These are phyloP conservation scores for Colletotrichum lindemuthianum DNA, from an alignment of 2,329 filamentous ascomycete species.

Conservation along the genomic window DNA sequence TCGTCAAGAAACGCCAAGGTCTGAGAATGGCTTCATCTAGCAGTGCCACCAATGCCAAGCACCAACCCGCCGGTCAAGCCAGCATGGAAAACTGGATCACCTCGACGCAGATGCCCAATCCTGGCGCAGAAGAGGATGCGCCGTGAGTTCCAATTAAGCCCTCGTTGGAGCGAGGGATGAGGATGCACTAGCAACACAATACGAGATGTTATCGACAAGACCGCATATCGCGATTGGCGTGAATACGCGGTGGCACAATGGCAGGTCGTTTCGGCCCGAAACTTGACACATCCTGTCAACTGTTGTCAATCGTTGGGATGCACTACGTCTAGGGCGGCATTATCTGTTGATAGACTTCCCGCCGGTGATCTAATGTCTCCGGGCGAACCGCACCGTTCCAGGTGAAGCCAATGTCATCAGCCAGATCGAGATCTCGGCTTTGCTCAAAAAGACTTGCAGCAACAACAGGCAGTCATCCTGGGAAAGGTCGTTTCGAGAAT, in stretches of 20 bases:
- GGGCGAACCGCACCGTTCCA: constrained; percentile 2
- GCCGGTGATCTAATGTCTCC: constrained; percentile 28
- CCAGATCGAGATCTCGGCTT: constrained; percentile 24
- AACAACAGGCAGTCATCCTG: constrained; percentile 13
- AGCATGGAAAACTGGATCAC: constrained; percentile 88
- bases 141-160: constrained; percentile 8
- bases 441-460: background rate
- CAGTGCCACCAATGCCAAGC: constrained; percentile 48
- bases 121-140: constrained; percentile 44
- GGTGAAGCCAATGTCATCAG: constrained; percentile 11
- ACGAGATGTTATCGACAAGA: constrained; percentile 5
- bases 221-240: constrained; percentile 4
- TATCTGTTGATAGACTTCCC: constrained; percentile 12
- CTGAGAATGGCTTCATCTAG: constrained; percentile 44
- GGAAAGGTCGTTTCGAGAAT: constrained; percentile 19
- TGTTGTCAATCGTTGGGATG: constrained; percentile 14
- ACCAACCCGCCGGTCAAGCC: constrained; percentile 66
- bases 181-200: background rate
- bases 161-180: background rate
- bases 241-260: constrained; percentile 11
- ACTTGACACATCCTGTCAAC: background rate
- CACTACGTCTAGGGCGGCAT: background rate
- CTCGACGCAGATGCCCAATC: constrained; percentile 74
- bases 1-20: constrained; percentile 80
- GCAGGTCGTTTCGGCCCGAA: constrained; percentile 11